phyloP scores from a whole-genome alignment of 495 filamentous ascomycete genomes.

The Aspergillus bertholletiae region DNA sequence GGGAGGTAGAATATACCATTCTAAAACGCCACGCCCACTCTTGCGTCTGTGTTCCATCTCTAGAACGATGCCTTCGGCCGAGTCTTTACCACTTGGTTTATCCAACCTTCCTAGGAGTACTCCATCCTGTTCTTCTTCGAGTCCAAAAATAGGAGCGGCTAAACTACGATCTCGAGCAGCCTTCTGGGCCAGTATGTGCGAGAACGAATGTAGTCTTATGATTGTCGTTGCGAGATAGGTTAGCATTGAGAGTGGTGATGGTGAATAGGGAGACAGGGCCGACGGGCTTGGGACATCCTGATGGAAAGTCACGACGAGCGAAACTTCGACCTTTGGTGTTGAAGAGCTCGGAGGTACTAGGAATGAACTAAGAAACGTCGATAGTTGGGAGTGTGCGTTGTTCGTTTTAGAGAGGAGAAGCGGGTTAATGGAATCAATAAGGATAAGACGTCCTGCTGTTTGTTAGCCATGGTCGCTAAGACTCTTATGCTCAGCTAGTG shows the following conservation, averaged over 20 bases:
- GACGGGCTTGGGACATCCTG: conserved; percentile 48
- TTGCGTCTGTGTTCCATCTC: conserved; percentile 82
- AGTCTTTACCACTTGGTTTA: conserved; percentile 42
- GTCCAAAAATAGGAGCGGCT: conserved; percentile 69
- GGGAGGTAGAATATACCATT: conserved; percentile 69
- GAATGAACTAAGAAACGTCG: conserved; percentile 37
- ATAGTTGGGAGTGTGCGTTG: conserved; percentile 31
- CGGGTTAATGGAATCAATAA: conserved; percentile 45
- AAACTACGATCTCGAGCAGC: conserved; percentile 66
- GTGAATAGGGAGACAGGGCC: conserved; percentile 58
- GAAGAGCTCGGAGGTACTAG: conserved; percentile 22
- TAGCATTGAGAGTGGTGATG: conserved; percentile 58
- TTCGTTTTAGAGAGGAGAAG: conserved; percentile 26
- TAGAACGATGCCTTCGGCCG: conserved; percentile 61
- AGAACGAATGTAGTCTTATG: conserved; percentile 58
- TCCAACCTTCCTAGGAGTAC: conserved; percentile 56
- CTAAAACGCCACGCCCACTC: conserved; percentile 71
- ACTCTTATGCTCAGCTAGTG: neutral
- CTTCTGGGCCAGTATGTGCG: conserved; percentile 65
- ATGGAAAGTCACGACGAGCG: conserved; percentile 44
- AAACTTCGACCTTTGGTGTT: conserved; percentile 30
- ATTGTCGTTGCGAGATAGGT: conserved; percentile 68
- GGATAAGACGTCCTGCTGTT: conserved; percentile 38
- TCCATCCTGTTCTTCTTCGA: conserved; percentile 71
- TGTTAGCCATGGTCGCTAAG: conserved; percentile 4